Conservation (phyloP, 2,329 filamentous ascomycete species). For the Xylariales sp. region DNA sequence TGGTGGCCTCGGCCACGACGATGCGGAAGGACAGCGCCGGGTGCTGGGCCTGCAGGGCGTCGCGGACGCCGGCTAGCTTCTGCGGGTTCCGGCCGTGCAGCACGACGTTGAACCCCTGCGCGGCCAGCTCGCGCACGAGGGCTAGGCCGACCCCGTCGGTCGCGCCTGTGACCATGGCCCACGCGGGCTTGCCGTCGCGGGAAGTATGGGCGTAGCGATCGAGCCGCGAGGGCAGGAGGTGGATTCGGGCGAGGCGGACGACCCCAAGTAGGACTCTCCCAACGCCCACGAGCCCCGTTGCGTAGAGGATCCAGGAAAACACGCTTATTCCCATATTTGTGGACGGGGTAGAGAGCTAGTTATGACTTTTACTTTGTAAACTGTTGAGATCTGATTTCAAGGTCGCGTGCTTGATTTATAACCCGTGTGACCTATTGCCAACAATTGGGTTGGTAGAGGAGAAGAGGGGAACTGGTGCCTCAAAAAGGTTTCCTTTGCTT, state of each 20-base stretch:
- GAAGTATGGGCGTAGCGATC: constrained; percentile 32
- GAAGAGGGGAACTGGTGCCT: no score
- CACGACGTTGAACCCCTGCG: constrained; percentile 49
- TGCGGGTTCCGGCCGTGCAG: constrained; percentile 44
- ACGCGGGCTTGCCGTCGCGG: constrained; percentile 39
- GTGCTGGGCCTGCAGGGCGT: constrained; percentile 28
- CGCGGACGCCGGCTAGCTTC: constrained; percentile 35
- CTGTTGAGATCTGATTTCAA: no score
- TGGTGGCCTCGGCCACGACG: constrained; percentile 36
- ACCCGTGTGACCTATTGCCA: no score
- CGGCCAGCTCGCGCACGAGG: constrained; percentile 42
- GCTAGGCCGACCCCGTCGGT: constrained; percentile 46
- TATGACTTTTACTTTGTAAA: no score
- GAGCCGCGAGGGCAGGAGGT: constrained; percentile 20
- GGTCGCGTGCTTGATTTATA: no score
- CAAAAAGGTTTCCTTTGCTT: no score
- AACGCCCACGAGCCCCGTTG: no score
- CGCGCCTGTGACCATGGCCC: constrained; percentile 45
- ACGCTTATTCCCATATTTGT: no score
- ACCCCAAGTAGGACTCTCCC: constrained; percentile 24
- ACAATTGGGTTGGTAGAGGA: no score
- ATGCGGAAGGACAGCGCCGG: constrained; percentile 31
- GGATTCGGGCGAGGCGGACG: constrained; percentile 17
- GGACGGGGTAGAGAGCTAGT: no score
- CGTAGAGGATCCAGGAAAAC: no score